A percentile compares a stretch with the other conserved stretches of the same genome.
Evolutionary conservation across 169 alveolate species (phyloP).

Genomic region (Plasmodium vivax): DNA sequence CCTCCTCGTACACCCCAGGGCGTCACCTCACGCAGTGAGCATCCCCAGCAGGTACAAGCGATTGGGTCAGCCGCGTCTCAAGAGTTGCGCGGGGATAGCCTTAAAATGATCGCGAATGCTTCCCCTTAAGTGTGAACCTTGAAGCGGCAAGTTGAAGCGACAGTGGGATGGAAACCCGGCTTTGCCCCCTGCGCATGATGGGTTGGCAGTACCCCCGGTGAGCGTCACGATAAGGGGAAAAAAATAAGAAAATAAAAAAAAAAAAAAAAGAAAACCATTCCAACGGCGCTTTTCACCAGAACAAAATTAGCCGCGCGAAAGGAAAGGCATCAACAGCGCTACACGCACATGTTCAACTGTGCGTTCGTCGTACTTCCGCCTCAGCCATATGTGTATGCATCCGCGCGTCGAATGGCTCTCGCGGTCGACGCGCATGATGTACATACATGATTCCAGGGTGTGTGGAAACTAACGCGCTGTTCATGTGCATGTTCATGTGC

Average conservation of each 20-base stretch:
- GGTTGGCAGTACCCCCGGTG: not conserved
- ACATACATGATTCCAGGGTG: not conserved
- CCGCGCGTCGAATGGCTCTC: not conserved
- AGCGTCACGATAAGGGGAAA: not conserved
- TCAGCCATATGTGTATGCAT: not conserved
- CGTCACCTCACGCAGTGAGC: not conserved
- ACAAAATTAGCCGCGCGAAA: not conserved
- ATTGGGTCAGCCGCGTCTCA: not conserved
- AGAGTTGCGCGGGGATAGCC: not conserved
- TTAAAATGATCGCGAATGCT: not conserved
- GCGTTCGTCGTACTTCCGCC: not conserved
- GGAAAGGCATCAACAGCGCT: not conserved
- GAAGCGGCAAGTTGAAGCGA: not conserved
- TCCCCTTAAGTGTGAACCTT: not conserved
- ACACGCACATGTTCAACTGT: not conserved
- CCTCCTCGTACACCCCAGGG: not conserved
- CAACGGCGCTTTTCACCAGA: not conserved
- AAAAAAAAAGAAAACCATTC: not conserved
- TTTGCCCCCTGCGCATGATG: not conserved
- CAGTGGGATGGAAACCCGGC: not conserved
- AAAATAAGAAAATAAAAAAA: too few relatives aligned
- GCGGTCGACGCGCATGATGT: not conserved
- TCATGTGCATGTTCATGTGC: too few relatives aligned
- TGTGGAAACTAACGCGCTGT: not conserved
- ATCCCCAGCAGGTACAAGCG: not conserved